Conservation (phyloP, 345 rosid genomes). For the Melastoma malabathricum region DNA sequence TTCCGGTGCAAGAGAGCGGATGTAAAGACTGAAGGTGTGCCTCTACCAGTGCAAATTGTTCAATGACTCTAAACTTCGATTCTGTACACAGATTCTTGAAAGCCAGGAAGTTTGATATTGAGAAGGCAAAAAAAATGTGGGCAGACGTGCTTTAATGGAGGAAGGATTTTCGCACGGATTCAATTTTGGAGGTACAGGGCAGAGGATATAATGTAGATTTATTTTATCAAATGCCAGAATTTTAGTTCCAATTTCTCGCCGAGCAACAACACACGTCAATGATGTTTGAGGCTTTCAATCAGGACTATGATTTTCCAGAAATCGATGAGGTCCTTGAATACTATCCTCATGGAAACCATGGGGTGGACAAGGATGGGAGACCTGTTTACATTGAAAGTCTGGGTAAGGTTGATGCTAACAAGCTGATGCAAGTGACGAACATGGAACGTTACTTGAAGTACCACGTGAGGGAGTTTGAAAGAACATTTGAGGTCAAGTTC, state of each 20-base stretch:
- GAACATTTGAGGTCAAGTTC: conserved; percentile 54
- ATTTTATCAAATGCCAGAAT: too few relatives aligned
- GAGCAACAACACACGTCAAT: too few relatives aligned
- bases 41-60: not conserved
- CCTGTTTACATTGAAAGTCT: conserved; percentile 72
- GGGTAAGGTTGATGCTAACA: conserved; percentile 69
- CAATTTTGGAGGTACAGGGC: conserved; percentile 46
- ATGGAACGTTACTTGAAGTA: conserved; percentile 68
- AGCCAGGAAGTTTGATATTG: conserved; percentile 81
- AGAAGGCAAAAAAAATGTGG: conserved; percentile 93
- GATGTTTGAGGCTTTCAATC: conserved; percentile 3
- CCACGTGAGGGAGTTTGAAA: conserved; percentile 82
- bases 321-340: conserved; percentile 51
- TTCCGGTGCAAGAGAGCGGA: too few relatives aligned
- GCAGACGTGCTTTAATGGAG: conserved; percentile 78
- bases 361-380: conserved; percentile 83
- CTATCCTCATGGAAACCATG: conserved; percentile 91
- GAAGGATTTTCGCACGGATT: conserved; percentile 61
- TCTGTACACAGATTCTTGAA: conserved; percentile 42
- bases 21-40: too few relatives aligned
- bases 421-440: conserved; percentile 74
- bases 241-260: too few relatives aligned
- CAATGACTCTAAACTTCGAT: not conserved
- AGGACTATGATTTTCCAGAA: conserved; percentile 81
- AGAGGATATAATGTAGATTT: not conserved